These are phyloP conservation scores for Candolleomyces efflorescens DNA, from an alignment of 768 basidiomycete species.

Conservation along the genomic window DNA sequence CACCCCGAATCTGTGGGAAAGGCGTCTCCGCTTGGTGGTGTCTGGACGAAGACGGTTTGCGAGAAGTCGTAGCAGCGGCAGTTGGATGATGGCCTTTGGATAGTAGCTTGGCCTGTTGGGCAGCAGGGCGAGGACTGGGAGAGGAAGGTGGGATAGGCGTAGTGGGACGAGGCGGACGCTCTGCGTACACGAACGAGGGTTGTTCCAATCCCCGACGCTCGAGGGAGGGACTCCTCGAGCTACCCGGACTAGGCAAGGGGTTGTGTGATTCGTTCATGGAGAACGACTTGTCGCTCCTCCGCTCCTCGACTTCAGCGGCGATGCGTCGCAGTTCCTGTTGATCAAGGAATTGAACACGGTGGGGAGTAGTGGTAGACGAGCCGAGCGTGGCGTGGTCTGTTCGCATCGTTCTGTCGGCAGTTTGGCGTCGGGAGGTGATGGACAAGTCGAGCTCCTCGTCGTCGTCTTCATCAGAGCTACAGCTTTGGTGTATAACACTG, in stretches of 20 bases:
- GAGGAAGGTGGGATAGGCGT: too few species aligned
- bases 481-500: too few species aligned
- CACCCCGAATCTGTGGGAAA: conserved; percentile 82
- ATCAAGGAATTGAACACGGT: conserved; percentile 41
- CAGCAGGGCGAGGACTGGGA: too few species aligned
- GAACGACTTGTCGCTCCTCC: conserved; percentile 42
- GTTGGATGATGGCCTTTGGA: too few species aligned
- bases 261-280: background rate
- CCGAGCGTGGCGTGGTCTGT: conserved; percentile 54
- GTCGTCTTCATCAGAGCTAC: conserved; percentile 20
- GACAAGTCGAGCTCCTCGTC: conserved; percentile 13
- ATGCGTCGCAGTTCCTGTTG: conserved; percentile 60
- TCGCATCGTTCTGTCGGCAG: conserved; percentile 43
- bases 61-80: too few species aligned
- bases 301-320: conserved; percentile 61
- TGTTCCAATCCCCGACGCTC: too few species aligned
- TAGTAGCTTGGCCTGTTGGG: too few species aligned
- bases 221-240: too few species aligned
- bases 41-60: too few species aligned
- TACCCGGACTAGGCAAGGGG: too few species aligned
- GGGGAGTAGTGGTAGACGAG: conserved; percentile 25
- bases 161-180: too few species aligned
- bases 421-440: background rate
- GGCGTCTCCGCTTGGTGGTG: conserved; percentile 36
- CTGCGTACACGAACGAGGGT: too few species aligned